Evolutionary conservation across 306 rosid species (phyloP).

Genomic region (Casuarina equisetifolia): DNA sequence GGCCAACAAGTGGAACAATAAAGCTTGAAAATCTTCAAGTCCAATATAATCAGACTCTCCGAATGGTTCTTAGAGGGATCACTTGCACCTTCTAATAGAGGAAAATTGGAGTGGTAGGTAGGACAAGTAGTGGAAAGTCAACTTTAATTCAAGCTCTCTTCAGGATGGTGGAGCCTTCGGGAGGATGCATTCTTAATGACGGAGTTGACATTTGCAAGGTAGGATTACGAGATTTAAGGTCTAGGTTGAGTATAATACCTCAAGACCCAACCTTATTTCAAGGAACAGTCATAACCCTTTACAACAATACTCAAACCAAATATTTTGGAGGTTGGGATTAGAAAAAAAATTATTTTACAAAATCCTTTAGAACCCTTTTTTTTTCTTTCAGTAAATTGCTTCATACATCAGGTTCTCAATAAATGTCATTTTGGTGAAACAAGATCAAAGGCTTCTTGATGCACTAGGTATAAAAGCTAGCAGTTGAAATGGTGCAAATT

Average conservation of each 20-base stretch:
- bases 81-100: slow-evolving; percentile 63
- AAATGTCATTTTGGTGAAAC: slow-evolving; percentile 70
- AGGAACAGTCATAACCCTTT: slow-evolving; percentile 70
- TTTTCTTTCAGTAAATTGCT: neutral
- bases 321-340: slow-evolving; percentile 68
- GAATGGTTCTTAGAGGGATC: slow-evolving; percentile 71
- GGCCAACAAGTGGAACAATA: slow-evolving; percentile 75
- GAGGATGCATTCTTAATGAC: slow-evolving; percentile 60
- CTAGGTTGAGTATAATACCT: slow-evolving; percentile 71
- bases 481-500: slow-evolving; percentile 11
- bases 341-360: neutral
- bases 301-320: slow-evolving; percentile 58
- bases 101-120: slow-evolving; percentile 76
- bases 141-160: slow-evolving; percentile 84
- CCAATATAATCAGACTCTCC: slow-evolving; percentile 62
- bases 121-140: slow-evolving; percentile 89
- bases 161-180: slow-evolving; percentile 65
- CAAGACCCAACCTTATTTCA: slow-evolving; percentile 74
- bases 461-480: slow-evolving; percentile 58
- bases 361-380: neutral
- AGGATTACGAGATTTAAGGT: slow-evolving; percentile 76
- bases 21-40: slow-evolving; percentile 61
- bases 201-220: slow-evolving; percentile 57
- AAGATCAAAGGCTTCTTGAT: slow-evolving; percentile 71
- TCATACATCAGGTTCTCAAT: slow-evolving; percentile 55